phyloP scores from a whole-genome alignment of 805 yeast genomes.

The Scheffersomyces lignosus region DNA sequence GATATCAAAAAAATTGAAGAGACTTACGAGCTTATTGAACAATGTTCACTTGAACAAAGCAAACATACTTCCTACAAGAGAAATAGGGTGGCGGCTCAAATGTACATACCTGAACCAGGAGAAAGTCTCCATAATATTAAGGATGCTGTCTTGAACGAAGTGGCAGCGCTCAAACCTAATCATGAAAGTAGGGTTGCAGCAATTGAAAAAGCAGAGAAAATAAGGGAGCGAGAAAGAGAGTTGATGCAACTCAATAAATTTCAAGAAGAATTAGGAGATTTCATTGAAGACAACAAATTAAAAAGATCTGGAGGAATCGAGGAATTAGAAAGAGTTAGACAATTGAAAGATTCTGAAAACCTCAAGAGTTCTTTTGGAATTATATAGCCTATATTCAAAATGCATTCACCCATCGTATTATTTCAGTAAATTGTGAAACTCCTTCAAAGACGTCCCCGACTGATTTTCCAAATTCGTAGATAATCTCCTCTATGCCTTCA shows the following conservation, averaged over 20 bases:
- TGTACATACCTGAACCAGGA: slow-evolving; percentile 63
- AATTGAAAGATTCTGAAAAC: slow-evolving; percentile 68
- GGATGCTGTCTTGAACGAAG: slow-evolving; percentile 81
- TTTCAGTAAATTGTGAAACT: neutral
- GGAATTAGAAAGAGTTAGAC: slow-evolving; percentile 73
- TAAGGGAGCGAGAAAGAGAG: slow-evolving; percentile 70
- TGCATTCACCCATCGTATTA: slow-evolving; percentile 5
- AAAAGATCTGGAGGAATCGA: slow-evolving; percentile 88
- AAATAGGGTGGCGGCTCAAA: slow-evolving; percentile 38
- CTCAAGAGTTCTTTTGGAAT: slow-evolving; percentile 48
- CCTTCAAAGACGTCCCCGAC: neutral
- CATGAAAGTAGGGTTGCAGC: slow-evolving; percentile 88
- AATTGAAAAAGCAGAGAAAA: slow-evolving; percentile 78
- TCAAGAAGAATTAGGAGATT: slow-evolving; percentile 80
- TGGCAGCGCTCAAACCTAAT: slow-evolving; percentile 74
- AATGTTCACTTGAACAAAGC: slow-evolving; percentile 76
- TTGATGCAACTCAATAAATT: slow-evolving; percentile 61
- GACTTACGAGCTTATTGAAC: slow-evolving; percentile 77
- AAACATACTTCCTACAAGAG: slow-evolving; percentile 51
- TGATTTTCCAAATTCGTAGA: slow-evolving; percentile 3
- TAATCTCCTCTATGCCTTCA: slow-evolving; percentile 6
- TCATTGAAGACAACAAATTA: slow-evolving; percentile 74
- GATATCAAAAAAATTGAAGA: slow-evolving; percentile 80
- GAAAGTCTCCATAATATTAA: slow-evolving; percentile 57
- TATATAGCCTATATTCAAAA: slow-evolving; percentile 13